Evolutionary conservation across 164 flowering plant species (phyloP).

Genomic region (Houttuynia cordata): DNA sequence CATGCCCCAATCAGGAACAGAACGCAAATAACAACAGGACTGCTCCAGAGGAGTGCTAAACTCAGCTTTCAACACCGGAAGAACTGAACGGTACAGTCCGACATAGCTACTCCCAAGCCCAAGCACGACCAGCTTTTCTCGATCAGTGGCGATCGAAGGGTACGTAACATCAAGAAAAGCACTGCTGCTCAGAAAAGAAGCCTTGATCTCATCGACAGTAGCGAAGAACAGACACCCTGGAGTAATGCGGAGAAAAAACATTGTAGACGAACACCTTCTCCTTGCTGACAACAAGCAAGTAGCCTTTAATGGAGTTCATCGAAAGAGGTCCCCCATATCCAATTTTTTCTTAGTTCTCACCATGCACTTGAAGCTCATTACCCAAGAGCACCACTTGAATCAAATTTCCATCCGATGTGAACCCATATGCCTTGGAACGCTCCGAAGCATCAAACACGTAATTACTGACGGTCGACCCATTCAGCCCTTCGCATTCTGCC

Average conservation of each 20-base stretch:
- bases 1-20: constrained; percentile 75
- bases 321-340: constrained; percentile 53
- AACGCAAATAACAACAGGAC: constrained; percentile 73
- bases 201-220: constrained; percentile 57
- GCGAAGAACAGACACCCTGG: constrained; percentile 52
- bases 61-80: constrained; percentile 65
- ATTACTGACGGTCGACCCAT: constrained; percentile 42
- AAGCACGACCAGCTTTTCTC: constrained; percentile 68
- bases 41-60: constrained; percentile 66
- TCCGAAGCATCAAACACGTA: constrained; percentile 85
- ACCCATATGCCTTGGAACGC: constrained; percentile 85
- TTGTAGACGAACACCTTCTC: constrained; percentile 74
- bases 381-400: constrained; percentile 73
- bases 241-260: constrained; percentile 72
- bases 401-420: constrained; percentile 70
- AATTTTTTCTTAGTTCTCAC: constrained; percentile 71
- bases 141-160: constrained; percentile 64
- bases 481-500: constrained; percentile 82
- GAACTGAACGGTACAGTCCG: constrained; percentile 73
- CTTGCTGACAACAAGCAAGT: constrained; percentile 45
- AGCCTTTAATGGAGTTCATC: constrained; percentile 75
- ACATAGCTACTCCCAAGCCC: constrained; percentile 78
- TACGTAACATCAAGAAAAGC: constrained; percentile 10
- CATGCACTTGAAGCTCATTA: constrained; percentile 89
- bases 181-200: constrained; percentile 45